phyloP scores from a whole-genome alignment of 495 filamentous ascomycete genomes.

The Penicillium roqueforti region DNA sequence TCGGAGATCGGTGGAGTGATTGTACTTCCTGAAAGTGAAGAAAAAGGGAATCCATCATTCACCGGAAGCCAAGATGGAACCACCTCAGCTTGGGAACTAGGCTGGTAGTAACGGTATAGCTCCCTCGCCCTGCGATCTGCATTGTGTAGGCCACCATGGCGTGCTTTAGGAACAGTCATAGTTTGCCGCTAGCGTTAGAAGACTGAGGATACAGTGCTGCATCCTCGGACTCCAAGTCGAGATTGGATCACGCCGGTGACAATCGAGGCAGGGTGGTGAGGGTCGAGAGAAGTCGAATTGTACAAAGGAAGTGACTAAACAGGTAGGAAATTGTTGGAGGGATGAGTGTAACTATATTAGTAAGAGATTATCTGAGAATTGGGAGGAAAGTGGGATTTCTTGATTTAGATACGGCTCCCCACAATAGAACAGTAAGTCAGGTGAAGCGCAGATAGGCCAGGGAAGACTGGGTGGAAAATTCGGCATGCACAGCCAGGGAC shows the following conservation, averaged over 20 bases:
- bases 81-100: conserved; percentile 12
- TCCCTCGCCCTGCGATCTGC: conserved; percentile 33
- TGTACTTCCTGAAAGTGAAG: conserved; percentile 5
- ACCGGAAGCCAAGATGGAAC: conserved; percentile 21
- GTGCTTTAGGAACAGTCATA: conserved; percentile 15
- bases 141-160: conserved; percentile 12
- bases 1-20: conserved; percentile 10
- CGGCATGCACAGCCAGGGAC: conserved; percentile 1
- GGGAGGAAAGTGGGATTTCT: conserved; percentile 10
- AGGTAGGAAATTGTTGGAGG: neutral
- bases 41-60: conserved; percentile 8
- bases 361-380: neutral
- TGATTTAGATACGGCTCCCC: conserved; percentile 6
- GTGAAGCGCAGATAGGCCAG: conserved; percentile 3
- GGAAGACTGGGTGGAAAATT: neutral
- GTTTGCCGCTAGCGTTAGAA: conserved; percentile 6
- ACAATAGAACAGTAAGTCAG: conserved; percentile 7
- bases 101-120: conserved; percentile 41
- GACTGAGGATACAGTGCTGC: conserved; percentile 11
- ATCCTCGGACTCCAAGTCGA: conserved; percentile 22
- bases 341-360: neutral
- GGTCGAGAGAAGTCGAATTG: neutral
- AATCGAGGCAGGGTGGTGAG: neutral
- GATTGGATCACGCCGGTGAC: conserved; percentile 14
- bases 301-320: conserved; percentile 6